These are phyloP conservation scores for Rutstroemia sp. DNA, from an alignment of 2,329 filamentous ascomycete species.

Conservation along the genomic window DNA sequence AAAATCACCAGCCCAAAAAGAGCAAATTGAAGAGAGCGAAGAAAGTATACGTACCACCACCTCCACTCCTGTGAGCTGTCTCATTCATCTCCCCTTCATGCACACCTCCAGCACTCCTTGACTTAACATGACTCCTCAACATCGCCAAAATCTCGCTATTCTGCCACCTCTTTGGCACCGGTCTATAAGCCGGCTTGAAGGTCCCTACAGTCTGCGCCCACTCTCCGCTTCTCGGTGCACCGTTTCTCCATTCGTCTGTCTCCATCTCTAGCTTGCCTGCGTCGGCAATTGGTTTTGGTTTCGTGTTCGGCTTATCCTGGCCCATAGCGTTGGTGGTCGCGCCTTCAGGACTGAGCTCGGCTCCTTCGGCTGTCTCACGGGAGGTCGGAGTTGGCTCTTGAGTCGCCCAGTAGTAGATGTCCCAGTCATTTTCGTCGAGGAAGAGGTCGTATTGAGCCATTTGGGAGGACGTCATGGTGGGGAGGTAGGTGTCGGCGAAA, in stretches of 20 bases:
- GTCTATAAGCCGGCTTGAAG: slow-evolving; percentile 88
- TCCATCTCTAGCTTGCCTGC: slow-evolving; percentile 22
- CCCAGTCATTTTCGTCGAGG: slow-evolving; percentile 99
- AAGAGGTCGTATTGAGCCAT: slow-evolving; percentile 83
- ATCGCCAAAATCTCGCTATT: slow-evolving; percentile 71
- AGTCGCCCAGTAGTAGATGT: slow-evolving; percentile 99
- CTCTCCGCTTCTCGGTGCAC: slow-evolving; percentile 54
- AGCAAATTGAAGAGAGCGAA: not conserved
- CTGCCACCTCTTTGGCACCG: slow-evolving; percentile 80
- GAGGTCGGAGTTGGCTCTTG: slow-evolving; percentile 64
- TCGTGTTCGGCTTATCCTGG: not conserved
- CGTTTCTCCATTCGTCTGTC: slow-evolving; percentile 30
- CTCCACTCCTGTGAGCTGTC: slow-evolving; percentile 13
- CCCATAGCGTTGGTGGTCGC: slow-evolving; percentile 6
- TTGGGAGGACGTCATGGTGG: slow-evolving; percentile 63
- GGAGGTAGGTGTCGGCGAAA: slow-evolving; percentile 76
- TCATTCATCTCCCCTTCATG: slow-evolving; percentile 18
- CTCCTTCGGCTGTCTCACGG: slow-evolving; percentile 47
- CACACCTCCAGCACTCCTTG: slow-evolving; percentile 55
- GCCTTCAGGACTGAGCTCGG: slow-evolving; percentile 31
- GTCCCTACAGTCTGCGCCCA: slow-evolving; percentile 96
- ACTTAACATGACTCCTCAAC: slow-evolving; percentile 73
- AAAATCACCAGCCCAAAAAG: too few species aligned
- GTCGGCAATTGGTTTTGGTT: slow-evolving; percentile 8
- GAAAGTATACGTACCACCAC: slow-evolving; percentile 21